Percentiles rank a stretch among this genome's conserved stretches.
These are phyloP conservation scores for Boletellus ananiceps DNA, from an alignment of 768 basidiomycete species.

Conservation along the genomic window DNA sequence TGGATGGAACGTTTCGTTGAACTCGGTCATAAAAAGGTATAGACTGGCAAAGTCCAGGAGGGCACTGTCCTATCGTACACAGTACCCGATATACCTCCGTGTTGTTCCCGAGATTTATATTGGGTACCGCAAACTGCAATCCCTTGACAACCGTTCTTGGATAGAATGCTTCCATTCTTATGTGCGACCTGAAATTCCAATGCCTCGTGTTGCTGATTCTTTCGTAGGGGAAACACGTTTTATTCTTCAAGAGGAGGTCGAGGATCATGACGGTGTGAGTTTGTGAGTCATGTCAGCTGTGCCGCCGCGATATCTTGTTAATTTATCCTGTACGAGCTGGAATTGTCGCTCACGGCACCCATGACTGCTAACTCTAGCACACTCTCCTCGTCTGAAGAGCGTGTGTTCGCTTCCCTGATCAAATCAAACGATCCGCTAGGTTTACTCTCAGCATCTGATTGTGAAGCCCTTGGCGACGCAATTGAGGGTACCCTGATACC, in stretches of 20 bases:
- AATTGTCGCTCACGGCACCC: neutral
- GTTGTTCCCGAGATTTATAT: neutral
- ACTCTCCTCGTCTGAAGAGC: conserved; percentile 1
- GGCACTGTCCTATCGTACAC: neutral
- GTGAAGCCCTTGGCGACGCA: conserved; percentile 12
- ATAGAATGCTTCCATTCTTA: conserved; percentile 1
- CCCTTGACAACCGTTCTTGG: neutral
- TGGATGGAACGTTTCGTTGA: conserved; percentile 29
- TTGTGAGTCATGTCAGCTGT: neutral
- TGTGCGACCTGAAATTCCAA: neutral
- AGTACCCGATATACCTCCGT: neutral
- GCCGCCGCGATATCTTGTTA: neutral
- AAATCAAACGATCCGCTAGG: conserved; percentile 18
- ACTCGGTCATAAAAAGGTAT: conserved; percentile 10
- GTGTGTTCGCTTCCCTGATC: conserved; percentile 11
- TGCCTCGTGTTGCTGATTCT: neutral
- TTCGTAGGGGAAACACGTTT: conserved; percentile 10
- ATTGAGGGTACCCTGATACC: conserved; percentile 12
- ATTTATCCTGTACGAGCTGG: no score
- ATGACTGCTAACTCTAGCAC: conserved; percentile 6
- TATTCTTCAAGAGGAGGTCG: neutral
- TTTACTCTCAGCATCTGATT: conserved; percentile 13
- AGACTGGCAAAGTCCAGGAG: neutral
- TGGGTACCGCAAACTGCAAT: neutral
- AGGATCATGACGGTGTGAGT: neutral